Conservation (phyloP, 805 yeast species). For the Grigorovia jiainica region DNA sequence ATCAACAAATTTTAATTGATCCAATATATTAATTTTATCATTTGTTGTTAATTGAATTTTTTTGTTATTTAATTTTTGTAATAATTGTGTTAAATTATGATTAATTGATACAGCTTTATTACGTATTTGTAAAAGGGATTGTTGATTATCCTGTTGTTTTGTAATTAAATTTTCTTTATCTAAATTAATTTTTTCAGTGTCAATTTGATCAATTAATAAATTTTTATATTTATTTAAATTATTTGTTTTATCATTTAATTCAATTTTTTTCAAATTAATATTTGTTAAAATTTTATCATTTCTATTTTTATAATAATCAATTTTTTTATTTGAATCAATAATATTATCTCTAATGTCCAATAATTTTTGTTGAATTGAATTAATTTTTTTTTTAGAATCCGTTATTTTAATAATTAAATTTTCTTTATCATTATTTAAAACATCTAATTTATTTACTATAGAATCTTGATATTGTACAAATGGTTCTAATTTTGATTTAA, state of each 20-base stretch:
- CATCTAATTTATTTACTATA: constrained; percentile 8
- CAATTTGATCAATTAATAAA: constrained; percentile 11
- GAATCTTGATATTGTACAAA: constrained; percentile 27
- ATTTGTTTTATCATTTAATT: constrained; percentile 1
- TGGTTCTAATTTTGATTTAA: constrained; percentile 21
- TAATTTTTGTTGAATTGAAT: constrained; percentile 9
- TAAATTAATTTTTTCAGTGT: constrained; percentile 8
- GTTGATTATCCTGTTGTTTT: constrained; percentile 10
- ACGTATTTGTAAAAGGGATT: constrained; percentile 20
- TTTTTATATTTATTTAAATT: constrained; percentile 4
- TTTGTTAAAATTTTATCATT: constrained; percentile 11
- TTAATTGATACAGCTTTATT: constrained; percentile 29
- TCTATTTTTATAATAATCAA: constrained; percentile 16
- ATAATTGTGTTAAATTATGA: constrained; percentile 31
- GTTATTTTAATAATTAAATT: neutral
- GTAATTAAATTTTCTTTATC: constrained; percentile 20
- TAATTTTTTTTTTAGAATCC: constrained; percentile 1
- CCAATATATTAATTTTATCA: constrained; percentile 44
- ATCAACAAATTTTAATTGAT: constrained; percentile 23
- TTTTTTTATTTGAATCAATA: constrained; percentile 9
- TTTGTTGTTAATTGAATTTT: constrained; percentile 34
- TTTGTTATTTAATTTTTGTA: constrained; percentile 28
- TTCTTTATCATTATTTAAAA: constrained; percentile 10
- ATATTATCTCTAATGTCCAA: constrained; percentile 13
- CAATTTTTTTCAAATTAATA: constrained; percentile 8